Evolutionary conservation across 2,329 filamentous ascomycete genomes (phyloP).

Genomic region (Sordariomycetes sp.): DNA sequence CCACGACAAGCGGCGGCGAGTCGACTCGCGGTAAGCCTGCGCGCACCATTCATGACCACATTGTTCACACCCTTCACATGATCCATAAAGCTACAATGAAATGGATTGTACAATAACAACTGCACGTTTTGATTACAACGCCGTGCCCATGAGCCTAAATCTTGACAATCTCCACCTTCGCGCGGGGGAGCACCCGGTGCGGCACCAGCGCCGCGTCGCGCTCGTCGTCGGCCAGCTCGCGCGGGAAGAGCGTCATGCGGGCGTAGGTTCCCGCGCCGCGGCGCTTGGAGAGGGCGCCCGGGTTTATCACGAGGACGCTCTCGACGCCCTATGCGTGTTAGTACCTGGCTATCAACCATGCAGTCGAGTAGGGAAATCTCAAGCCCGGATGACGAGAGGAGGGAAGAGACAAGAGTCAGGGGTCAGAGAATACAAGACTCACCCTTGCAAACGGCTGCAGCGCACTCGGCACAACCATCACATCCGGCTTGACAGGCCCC

Average conservation of each 20-base stretch:
- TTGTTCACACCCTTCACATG: neutral
- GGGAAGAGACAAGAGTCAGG: neutral
- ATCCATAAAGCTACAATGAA: neutral
- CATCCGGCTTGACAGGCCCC: slow-evolving; percentile 72
- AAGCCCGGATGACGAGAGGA: neutral
- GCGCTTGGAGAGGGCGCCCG: slow-evolving; percentile 74
- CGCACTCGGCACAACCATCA: slow-evolving; percentile 70
- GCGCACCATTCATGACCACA: neutral
- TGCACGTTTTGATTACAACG: neutral
- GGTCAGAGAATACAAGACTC: slow-evolving; percentile 13
- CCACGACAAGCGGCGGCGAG: slow-evolving; percentile 45
- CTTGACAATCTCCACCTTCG: slow-evolving; percentile 74
- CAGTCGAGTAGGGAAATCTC: too few species aligned
- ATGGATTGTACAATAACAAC: neutral
- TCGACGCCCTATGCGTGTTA: slow-evolving; percentile 59
- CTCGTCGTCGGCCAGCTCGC: slow-evolving; percentile 43
- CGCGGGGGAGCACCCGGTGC: slow-evolving; percentile 69
- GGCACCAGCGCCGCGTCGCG: slow-evolving; percentile 40
- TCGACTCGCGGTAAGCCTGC: slow-evolving; percentile 17
- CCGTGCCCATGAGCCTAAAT: slow-evolving; percentile 41
- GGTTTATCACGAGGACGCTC: slow-evolving; percentile 81
- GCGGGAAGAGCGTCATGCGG: slow-evolving; percentile 60
- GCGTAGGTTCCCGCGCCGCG: slow-evolving; percentile 78
- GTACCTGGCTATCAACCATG: too few species aligned
- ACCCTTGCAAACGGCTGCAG: slow-evolving; percentile 84